Percentiles rank a stretch among this genome's conserved stretches.
phyloP scores from a whole-genome alignment of 2,329 filamentous ascomycete species.

The Ascochyta koolunga region DNA sequence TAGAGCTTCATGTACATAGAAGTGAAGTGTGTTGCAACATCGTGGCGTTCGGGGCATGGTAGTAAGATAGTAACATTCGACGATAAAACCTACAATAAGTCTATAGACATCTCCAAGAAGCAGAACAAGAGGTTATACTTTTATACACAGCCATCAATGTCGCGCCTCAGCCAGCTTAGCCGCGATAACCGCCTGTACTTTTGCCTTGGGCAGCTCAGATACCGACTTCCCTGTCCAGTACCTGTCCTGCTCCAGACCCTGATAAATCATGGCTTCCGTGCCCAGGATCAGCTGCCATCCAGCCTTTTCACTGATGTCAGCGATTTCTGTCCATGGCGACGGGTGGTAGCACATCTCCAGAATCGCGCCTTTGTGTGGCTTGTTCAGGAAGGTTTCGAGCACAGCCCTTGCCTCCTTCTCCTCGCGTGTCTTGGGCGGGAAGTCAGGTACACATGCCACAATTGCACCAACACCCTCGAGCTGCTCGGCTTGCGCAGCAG shows the following conservation, averaged over 20 bases:
- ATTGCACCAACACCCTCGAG: conserved; percentile 69
- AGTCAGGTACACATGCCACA: conserved; percentile 76
- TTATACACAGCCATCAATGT: conserved; percentile 15
- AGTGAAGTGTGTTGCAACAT: too few species aligned
- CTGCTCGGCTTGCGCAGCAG: conserved; percentile 62
- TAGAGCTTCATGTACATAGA: too few species aligned
- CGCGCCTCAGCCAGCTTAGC: conserved; percentile 32
- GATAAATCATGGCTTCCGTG: conserved; percentile 78
- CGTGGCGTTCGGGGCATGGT: too few species aligned
- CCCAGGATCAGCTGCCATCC: conserved; percentile 78
- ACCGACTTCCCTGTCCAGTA: conserved; percentile 68
- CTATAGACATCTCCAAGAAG: background rate
- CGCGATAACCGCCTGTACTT: conserved; percentile 62
- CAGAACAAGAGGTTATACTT: conserved; percentile 2
- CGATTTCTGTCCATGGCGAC: conserved; percentile 66
- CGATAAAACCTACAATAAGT: background rate
- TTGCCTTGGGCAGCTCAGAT: conserved; percentile 63
- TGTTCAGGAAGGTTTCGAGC: conserved; percentile 56
- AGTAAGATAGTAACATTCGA: background rate
- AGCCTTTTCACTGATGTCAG: conserved; percentile 62
- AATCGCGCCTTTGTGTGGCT: conserved; percentile 67
- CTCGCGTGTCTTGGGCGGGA: conserved; percentile 66
- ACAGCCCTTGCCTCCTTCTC: conserved; percentile 67
- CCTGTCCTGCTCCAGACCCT: conserved; percentile 70
- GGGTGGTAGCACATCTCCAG: conserved; percentile 87